phyloP scores from a whole-genome alignment of 1,284 basidiomycete genomes.

The Cystobasidiaceae sp. region DNA sequence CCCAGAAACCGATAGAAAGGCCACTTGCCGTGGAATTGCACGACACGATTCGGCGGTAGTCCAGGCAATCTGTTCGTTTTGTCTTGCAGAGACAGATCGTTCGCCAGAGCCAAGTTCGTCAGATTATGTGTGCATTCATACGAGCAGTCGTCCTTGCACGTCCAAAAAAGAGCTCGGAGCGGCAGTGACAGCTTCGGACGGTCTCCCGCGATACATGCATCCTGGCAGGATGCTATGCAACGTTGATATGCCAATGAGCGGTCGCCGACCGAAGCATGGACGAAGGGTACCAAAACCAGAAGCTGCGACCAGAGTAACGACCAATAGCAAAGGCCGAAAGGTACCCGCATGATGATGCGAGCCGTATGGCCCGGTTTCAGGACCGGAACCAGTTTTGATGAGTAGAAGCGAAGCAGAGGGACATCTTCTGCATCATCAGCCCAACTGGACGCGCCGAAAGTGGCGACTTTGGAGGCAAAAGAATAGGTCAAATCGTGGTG shows the following conservation, averaged over 20 bases:
- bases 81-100: not conserved
- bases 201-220: constrained; percentile 46
- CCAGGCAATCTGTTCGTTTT: constrained; percentile 36
- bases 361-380: too few species aligned
- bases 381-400: too few species aligned
- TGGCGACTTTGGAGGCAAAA: too few species aligned
- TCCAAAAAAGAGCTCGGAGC: constrained; percentile 55
- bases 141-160: constrained; percentile 79
- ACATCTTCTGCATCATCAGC: too few species aligned
- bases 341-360: too few species aligned
- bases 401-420: too few species aligned
- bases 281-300: not conserved
- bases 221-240: constrained; percentile 55
- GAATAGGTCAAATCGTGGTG: too few species aligned
- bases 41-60: constrained; percentile 37
- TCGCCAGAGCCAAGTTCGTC: constrained; percentile 58
- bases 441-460: too few species aligned
- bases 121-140: constrained; percentile 82
- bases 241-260: constrained; percentile 55
- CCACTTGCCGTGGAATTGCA: constrained; percentile 94
- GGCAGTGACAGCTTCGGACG: constrained; percentile 53
- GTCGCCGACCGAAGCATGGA: constrained; percentile 52
- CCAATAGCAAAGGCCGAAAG: too few species aligned
- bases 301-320: not conserved
- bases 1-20: constrained; percentile 75